Conservation (phyloP, 495 filamentous ascomycete species). For the Penicillium tannophilum region DNA sequence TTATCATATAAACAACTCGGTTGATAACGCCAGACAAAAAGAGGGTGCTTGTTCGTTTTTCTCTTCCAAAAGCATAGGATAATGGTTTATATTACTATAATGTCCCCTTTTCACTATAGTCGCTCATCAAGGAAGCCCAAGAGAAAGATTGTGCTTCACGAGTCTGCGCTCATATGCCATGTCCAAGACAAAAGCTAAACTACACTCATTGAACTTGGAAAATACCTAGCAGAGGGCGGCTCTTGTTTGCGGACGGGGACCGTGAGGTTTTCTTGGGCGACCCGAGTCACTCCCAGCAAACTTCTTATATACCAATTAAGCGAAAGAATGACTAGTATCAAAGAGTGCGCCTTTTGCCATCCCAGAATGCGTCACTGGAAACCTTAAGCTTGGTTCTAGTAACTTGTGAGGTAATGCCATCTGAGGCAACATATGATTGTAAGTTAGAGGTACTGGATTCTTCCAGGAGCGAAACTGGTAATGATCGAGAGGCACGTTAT, state of each 20-base stretch:
- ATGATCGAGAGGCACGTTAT: neutral
- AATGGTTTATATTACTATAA: slow-evolving; percentile 11
- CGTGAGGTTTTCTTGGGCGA: slow-evolving; percentile 6
- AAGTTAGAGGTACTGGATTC: neutral
- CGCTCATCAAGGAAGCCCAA: slow-evolving; percentile 5
- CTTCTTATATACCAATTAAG: neutral
- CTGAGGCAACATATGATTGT: slow-evolving; percentile 13
- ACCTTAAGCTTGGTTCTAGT: slow-evolving; percentile 10
- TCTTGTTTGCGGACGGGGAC: slow-evolving; percentile 9
- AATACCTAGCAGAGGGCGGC: neutral
- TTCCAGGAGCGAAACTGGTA: neutral
- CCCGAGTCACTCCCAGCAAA: neutral
- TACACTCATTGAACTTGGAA: slow-evolving; percentile 19
- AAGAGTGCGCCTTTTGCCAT: neutral
- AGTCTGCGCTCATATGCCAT: slow-evolving; percentile 4
- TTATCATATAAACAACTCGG: neutral
- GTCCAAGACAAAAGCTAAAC: slow-evolving; percentile 8
- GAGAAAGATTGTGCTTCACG: slow-evolving; percentile 15
- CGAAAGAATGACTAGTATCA: neutral
- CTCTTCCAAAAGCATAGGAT: slow-evolving; percentile 11
- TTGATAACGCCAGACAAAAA: slow-evolving; percentile 1
- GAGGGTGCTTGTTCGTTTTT: slow-evolving; percentile 18
- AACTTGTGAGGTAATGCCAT: slow-evolving; percentile 10
- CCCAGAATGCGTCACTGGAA: slow-evolving; percentile 8
- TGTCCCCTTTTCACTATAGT: slow-evolving; percentile 16